phyloP scores from a whole-genome alignment of 2,329 filamentous ascomycete genomes.

The Diplocarpon mali region DNA sequence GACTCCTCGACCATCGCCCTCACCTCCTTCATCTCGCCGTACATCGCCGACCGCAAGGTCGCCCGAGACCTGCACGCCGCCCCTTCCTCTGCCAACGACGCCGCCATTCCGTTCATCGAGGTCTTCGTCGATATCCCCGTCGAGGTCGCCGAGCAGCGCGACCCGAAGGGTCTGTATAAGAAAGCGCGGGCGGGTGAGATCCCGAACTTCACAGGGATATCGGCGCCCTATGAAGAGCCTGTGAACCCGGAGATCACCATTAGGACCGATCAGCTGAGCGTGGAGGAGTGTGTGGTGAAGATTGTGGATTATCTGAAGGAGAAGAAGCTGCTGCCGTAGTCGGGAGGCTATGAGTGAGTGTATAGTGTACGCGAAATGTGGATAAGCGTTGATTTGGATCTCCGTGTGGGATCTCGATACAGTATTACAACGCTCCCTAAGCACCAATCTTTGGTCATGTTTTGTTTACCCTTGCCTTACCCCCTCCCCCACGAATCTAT shows the following conservation, averaged over 20 bases:
- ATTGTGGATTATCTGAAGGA: conserved; percentile 71
- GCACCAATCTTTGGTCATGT: conserved; percentile 1
- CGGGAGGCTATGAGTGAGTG: background rate
- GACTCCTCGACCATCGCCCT: conserved; percentile 80
- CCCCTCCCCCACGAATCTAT: conserved; percentile 14
- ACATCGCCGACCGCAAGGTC: conserved; percentile 72
- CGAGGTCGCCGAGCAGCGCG: conserved; percentile 84
- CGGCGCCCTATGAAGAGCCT: conserved; percentile 88
- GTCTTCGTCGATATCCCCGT: conserved; percentile 87
- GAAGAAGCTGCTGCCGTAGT: conserved; percentile 45
- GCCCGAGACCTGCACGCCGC: conserved; percentile 71
- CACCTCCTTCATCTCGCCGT: conserved; percentile 95
- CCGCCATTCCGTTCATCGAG: conserved; percentile 77
- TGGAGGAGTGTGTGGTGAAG: conserved; percentile 79
- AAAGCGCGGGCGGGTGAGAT: conserved; percentile 90
- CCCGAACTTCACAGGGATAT: conserved; percentile 94
- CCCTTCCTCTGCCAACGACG: conserved; percentile 41
- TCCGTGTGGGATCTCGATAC: conserved; percentile 4
- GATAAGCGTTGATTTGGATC: too few species aligned
- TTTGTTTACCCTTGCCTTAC: conserved; percentile 3
- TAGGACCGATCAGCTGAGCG: conserved; percentile 66
- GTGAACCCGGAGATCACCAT: conserved; percentile 79
- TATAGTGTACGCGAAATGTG: background rate
- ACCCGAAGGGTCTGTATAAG: conserved; percentile 97
- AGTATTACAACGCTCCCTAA: conserved; percentile 16